A percentile compares a stretch with the other conserved stretches of the same genome.
phyloP scores from a whole-genome alignment of 805 yeast species.

The Henningerozyma blattae region DNA sequence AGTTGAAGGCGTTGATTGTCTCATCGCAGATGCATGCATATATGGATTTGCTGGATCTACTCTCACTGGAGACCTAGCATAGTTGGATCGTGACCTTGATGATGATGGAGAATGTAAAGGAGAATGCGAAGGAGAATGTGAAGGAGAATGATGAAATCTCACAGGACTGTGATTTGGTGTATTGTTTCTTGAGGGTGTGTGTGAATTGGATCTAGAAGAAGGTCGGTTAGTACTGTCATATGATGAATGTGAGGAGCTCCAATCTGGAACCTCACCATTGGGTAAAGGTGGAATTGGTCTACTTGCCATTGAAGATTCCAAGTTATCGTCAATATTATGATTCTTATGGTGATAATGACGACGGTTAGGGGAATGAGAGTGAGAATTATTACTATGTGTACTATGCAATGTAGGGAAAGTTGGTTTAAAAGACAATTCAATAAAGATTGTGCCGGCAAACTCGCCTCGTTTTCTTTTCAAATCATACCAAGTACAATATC shows the following conservation, averaged over 20 bases:
- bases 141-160: background rate
- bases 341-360: background rate
- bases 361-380: background rate
- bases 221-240: constrained; percentile 2
- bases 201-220: background rate
- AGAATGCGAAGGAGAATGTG: background rate
- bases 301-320: constrained; percentile 18
- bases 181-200: background rate
- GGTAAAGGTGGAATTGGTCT: constrained; percentile 25
- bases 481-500: constrained; percentile 78
- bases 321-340: background rate
- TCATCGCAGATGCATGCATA: constrained; percentile 19
- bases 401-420: too few species aligned
- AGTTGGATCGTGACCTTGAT: background rate
- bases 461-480: constrained; percentile 46
- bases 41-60: constrained; percentile 5
- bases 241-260: background rate
- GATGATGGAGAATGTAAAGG: background rate
- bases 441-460: constrained; percentile 77
- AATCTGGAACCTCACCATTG: constrained; percentile 4
- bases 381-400: constrained; percentile 2
- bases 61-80: background rate
- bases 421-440: constrained; percentile 90
- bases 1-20: constrained; percentile 17
- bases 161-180: background rate